A percentile compares a stretch with the other conserved stretches of the same genome.
These are phyloP conservation scores for Dalechampia spathulata DNA, from an alignment of 441 rosid genomes.

Conservation along the genomic window DNA sequence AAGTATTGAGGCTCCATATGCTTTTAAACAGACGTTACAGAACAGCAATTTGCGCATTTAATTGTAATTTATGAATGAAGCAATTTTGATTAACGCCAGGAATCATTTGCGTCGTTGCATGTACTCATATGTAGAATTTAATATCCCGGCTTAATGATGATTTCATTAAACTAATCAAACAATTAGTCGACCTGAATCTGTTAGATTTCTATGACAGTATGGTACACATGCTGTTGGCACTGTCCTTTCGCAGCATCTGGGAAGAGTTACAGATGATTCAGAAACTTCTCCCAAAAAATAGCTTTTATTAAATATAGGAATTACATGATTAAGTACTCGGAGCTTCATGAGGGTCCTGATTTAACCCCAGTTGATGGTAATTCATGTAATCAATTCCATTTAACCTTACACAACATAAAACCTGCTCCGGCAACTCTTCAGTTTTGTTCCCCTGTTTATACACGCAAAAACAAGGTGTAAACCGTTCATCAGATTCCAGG, in stretches of 20 bases:
- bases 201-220: background rate
- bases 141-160: no score
- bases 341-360: conserved; percentile 34
- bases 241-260: background rate
- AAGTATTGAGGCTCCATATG: conserved; percentile 7
- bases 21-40: background rate
- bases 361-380: conserved; percentile 54
- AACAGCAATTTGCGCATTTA: background rate
- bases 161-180: no score
- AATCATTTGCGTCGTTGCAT: no score
- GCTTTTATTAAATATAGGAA: conserved; percentile 12
- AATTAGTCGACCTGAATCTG: background rate
- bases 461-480: conserved; percentile 10
- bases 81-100: no score
- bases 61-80: no score
- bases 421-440: conserved; percentile 79
- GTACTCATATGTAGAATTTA: no score
- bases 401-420: conserved; percentile 67
- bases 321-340: conserved; percentile 16
- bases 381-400: conserved; percentile 60
- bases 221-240: background rate
- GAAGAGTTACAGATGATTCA: background rate
- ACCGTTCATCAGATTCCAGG: background rate
- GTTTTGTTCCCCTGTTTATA: conserved; percentile 64
- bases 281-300: conserved; percentile 5